Evolutionary conservation across 768 basidiomycete genomes (phyloP).

Genomic region (Gloeostereum incarnatum): DNA sequence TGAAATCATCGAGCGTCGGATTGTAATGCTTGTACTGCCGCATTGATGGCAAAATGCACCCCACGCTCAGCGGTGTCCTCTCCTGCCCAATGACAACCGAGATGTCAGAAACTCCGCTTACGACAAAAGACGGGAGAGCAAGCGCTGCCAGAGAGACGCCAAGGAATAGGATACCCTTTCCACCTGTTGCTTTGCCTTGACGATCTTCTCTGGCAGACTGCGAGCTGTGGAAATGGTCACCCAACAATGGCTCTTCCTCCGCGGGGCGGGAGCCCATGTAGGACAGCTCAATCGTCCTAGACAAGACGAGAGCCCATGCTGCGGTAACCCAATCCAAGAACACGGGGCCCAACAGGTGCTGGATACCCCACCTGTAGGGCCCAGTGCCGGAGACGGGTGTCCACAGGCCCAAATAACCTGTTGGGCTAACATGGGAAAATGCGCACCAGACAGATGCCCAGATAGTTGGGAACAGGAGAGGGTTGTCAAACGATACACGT

Average conservation of each 20-base stretch:
- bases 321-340: slow-evolving; percentile 67
- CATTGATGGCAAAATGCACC: slow-evolving; percentile 55
- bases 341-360: slow-evolving; percentile 43
- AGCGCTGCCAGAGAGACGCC: slow-evolving; percentile 27
- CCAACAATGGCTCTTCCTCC: slow-evolving; percentile 4
- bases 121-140: slow-evolving; percentile 46
- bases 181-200: no score
- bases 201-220: slow-evolving; percentile 6
- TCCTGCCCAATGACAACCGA: slow-evolving; percentile 11
- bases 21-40: slow-evolving; percentile 26
- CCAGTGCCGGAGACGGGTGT: slow-evolving; percentile 44
- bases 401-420: slow-evolving; percentile 71
- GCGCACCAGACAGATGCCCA: slow-evolving; percentile 60
- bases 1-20: slow-evolving; percentile 47
- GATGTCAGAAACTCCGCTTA: slow-evolving; percentile 19
- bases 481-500: slow-evolving; percentile 19
- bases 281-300: slow-evolving; percentile 46
- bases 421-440: slow-evolving; percentile 46
- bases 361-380: slow-evolving; percentile 58
- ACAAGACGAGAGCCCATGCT: slow-evolving; percentile 64
- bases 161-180: no score
- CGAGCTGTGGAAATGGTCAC: slow-evolving; percentile 7
- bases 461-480: slow-evolving; percentile 55
- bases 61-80: slow-evolving; percentile 53
- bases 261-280: slow-evolving; percentile 33